phyloP scores from a whole-genome alignment of 345 rosid species.

The Eucalyptus globulus region DNA sequence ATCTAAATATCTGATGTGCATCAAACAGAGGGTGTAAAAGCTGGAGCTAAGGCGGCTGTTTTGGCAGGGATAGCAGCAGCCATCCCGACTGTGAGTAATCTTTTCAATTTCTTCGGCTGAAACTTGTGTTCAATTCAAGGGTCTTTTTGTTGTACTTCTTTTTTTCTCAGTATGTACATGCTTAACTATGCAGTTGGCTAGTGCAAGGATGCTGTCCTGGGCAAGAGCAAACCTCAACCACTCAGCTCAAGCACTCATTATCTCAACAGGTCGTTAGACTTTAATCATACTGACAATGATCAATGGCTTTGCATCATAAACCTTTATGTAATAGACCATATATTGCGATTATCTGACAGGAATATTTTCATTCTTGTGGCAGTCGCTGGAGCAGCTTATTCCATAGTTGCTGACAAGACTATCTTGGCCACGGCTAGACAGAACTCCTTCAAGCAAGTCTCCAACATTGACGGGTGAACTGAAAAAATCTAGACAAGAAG shows the following conservation, averaged over 20 bases:
- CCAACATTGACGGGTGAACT: slow-evolving; percentile 3
- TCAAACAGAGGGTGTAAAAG: slow-evolving; percentile 65
- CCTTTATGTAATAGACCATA: background rate
- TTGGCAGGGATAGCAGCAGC: slow-evolving; percentile 59
- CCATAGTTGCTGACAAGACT: slow-evolving; percentile 93
- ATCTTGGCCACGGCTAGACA: slow-evolving; percentile 68
- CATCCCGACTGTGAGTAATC: slow-evolving; percentile 58
- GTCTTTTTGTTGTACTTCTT: background rate
- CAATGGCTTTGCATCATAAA: background rate
- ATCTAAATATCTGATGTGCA: background rate
- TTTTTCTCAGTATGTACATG: background rate
- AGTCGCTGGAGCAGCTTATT: slow-evolving; percentile 88
- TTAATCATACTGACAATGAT: background rate
- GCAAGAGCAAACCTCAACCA: slow-evolving; percentile 82
- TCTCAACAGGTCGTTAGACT: slow-evolving; percentile 37
- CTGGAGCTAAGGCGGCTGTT: slow-evolving; percentile 85
- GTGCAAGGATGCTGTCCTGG: slow-evolving; percentile 73
- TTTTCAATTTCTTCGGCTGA: background rate
- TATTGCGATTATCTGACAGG: background rate
- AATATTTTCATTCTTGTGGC: background rate
- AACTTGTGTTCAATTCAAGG: background rate
- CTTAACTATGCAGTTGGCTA: slow-evolving; percentile 33
- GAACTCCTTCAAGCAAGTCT: slow-evolving; percentile 43
- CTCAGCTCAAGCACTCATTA: slow-evolving; percentile 92
- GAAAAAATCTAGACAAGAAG: background rate